Percentiles rank a stretch among this genome's conserved stretches.
Conservation (phyloP, 345 rosid genomes). For the Pistacia atlantica region DNA sequence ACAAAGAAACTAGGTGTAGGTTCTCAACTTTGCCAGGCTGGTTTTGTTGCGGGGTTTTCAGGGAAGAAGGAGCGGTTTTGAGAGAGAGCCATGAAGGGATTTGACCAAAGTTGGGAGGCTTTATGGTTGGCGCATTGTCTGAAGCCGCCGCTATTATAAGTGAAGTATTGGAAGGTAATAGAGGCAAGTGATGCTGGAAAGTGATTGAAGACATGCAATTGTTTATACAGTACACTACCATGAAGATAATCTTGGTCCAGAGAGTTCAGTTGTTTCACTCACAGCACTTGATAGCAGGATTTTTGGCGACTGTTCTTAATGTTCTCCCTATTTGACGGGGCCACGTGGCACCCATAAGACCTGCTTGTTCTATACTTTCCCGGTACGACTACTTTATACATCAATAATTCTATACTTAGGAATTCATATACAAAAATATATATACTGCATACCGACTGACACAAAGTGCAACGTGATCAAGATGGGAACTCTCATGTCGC, state of each 20-base stretch:
- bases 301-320: too few species aligned
- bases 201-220: constrained; percentile 7
- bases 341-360: too few species aligned
- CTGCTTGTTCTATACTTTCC: too few species aligned
- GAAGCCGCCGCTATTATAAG: constrained; percentile 11
- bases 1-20: constrained; percentile 54
- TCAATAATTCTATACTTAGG: too few species aligned
- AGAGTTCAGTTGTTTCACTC: neutral
- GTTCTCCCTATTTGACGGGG: too few species aligned
- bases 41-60: constrained; percentile 26
- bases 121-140: constrained; percentile 23
- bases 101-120: constrained; percentile 41
- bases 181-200: constrained; percentile 23
- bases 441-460: too few species aligned
- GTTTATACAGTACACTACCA: neutral
- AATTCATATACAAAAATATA: too few species aligned
- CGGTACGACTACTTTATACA: too few species aligned
- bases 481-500: too few species aligned
- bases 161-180: constrained; percentile 25
- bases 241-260: neutral
- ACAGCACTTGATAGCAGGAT: too few species aligned
- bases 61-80: constrained; percentile 32
- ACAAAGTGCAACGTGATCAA: too few species aligned
- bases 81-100: constrained; percentile 68
- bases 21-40: constrained; percentile 56